These are phyloP conservation scores for Coniochaeta sp. DNA, from an alignment of 2,329 filamentous ascomycete genomes.

Conservation along the genomic window DNA sequence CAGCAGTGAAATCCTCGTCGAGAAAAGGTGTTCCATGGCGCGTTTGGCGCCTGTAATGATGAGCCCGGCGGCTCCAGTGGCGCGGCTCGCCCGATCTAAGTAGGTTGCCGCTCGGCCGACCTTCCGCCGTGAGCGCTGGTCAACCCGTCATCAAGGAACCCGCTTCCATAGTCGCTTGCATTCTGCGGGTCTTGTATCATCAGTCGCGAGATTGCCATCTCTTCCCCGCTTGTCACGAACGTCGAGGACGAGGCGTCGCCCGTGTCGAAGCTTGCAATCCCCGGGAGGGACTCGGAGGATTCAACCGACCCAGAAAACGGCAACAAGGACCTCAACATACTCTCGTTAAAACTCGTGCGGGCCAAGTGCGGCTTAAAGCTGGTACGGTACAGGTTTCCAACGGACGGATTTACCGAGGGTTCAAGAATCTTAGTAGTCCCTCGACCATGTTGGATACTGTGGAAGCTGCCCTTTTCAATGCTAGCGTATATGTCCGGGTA, in stretches of 20 bases:
- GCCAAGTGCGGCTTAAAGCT: constrained; percentile 32
- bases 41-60: neutral
- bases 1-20: neutral
- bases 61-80: neutral
- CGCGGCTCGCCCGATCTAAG: neutral
- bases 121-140: neutral
- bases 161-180: neutral
- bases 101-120: neutral
- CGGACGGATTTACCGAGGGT: constrained; percentile 41
- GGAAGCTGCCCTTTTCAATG: constrained; percentile 47
- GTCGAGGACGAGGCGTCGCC: constrained; percentile 30
- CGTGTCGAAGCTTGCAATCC: constrained; percentile 35
- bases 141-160: constrained; percentile 1
- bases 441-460: constrained; percentile 27
- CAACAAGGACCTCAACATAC: constrained; percentile 34
- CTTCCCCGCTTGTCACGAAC: constrained; percentile 35
- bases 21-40: neutral
- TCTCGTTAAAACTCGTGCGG: constrained; percentile 35
- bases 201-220: constrained; percentile 56
- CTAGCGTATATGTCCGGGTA: constrained; percentile 50
- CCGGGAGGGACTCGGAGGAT: constrained; percentile 23
- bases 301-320: constrained; percentile 17
- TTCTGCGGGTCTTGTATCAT: constrained; percentile 17
- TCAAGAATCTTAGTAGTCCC: constrained; percentile 36
- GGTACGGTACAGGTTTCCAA: constrained; percentile 34